Base-by-base conservation (phyloP, 345 rosid genomes). In the Moricandia moricandioides region DNA sequence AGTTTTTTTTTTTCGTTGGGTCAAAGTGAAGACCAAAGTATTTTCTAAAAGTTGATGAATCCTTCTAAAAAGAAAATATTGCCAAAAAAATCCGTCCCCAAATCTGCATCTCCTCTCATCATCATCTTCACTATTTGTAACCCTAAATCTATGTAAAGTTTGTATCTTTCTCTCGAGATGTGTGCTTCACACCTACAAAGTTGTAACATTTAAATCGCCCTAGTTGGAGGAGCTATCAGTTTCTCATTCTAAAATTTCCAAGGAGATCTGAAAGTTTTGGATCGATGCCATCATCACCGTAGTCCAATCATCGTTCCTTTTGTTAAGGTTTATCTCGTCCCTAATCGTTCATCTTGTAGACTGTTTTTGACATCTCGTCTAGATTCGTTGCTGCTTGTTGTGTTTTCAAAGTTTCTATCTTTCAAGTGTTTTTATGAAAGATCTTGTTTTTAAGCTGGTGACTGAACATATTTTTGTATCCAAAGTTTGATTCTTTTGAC, bases 261-360 rank as follows among this genome's bases (percentile, higher is more conserved):
- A 13, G 35, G 81, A 72, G 77, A 78, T 72, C 77, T 78, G 70
- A 60, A 66, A 78, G 81, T 59, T 66, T 47, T 2, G 47, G 78
- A 82, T 71, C 83, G 83, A 63, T 77, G 74, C 62, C 45, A 17
- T 30, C 33, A 3, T 67, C 52, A 3, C 29, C 69, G 10, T 40
- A 37, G 21, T 80, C 74, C 85, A 87, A 88, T 88, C 92, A 62
- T 83, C 79, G n/a, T 65, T 60, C 12, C 54, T 80, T 43, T 67
- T 70, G 27, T 56, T 14, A 71, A 64, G 66, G 30, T 27, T 45
- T 62, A 47, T 63, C 65, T 70, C n/a, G n/a, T n/a, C n/a, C n/a
- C 80, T 80, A 87, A 82, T 87, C 92, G 82, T 86, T 88, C 86
- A 80, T 86, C 76, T 74, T 79, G 90, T 85, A 67, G 5, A 6